Conservation (phyloP, 768 basidiomycete genomes). For the Baorangia bicolor region DNA sequence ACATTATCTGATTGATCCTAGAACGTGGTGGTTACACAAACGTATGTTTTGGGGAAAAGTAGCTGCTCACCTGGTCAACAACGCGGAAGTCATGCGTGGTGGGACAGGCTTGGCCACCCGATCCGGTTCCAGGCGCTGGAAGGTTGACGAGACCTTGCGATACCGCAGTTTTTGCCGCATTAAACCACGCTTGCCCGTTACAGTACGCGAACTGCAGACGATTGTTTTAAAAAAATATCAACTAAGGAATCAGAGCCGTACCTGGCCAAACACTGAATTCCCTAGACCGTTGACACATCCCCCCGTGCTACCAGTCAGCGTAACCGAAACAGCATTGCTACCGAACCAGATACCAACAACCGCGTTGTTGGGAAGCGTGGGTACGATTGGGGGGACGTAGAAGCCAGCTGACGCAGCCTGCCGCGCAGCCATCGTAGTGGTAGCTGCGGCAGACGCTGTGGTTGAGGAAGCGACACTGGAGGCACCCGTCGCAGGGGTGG, state of each 20-base stretch:
- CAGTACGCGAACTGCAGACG: conserved; percentile 23
- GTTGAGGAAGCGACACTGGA: background rate
- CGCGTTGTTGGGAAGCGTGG: conserved; percentile 24
- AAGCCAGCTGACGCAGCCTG: conserved; percentile 20
- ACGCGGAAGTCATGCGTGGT: conserved; percentile 29
- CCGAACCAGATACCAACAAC: conserved; percentile 31
- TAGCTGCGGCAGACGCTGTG: background rate
- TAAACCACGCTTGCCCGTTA: conserved; percentile 27
- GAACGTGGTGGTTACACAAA: background rate
- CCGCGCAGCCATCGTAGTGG: conserved; percentile 1
- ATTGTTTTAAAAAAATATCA: background rate
- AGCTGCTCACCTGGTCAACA: conserved; percentile 22
- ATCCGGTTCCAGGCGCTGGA: conserved; percentile 20
- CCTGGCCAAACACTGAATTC: conserved; percentile 27
- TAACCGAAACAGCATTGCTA: conserved; percentile 25
- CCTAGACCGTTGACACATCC: conserved; percentile 25
- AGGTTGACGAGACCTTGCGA: conserved; percentile 18
- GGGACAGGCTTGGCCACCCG: conserved; percentile 23
- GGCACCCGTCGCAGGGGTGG: background rate
- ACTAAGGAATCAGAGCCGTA: background rate
- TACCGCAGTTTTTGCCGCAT: conserved; percentile 21
- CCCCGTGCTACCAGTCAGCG: conserved; percentile 20
- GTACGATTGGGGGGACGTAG: conserved; percentile 21
- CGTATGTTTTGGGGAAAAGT: background rate
- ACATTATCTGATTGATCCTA: conserved; percentile 32